Percentiles rank a stretch among this genome's conserved stretches.
Evolutionary conservation across 345 rosid species (phyloP).

Genomic region (Corchorus capsularis): DNA sequence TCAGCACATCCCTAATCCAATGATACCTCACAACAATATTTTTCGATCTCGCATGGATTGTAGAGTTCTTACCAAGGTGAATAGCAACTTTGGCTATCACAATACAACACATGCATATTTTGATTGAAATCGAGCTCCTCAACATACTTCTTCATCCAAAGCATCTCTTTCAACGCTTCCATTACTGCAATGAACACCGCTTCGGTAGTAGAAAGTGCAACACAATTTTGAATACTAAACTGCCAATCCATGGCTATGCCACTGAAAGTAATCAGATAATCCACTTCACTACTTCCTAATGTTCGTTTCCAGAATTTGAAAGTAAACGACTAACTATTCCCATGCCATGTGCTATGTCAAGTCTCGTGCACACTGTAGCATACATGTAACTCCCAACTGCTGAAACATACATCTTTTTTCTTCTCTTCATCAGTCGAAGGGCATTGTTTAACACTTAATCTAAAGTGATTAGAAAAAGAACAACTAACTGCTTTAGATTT

Average conservation of each 20-base stretch:
- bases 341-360: background rate
- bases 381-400: background rate
- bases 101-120: background rate
- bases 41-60: too few species aligned
- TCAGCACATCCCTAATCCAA: too few species aligned
- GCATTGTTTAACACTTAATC: too few species aligned
- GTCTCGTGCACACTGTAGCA: background rate
- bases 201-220: background rate
- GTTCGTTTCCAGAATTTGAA: background rate
- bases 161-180: background rate
- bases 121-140: background rate
- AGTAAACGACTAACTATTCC: background rate
- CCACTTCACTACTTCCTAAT: background rate
- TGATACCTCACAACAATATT: too few species aligned
- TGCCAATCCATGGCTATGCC: background rate
- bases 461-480: too few species aligned
- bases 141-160: background rate
- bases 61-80: too few species aligned
- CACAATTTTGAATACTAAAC: background rate
- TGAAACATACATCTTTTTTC: too few species aligned
- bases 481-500: too few species aligned
- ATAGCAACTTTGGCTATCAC: too few species aligned
- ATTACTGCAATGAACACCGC: background rate
- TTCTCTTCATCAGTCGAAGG: too few species aligned
- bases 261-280: background rate